Evolutionary conservation across 2,329 filamentous ascomycete species (phyloP).

Genomic region (Pyrenophora teres): DNA sequence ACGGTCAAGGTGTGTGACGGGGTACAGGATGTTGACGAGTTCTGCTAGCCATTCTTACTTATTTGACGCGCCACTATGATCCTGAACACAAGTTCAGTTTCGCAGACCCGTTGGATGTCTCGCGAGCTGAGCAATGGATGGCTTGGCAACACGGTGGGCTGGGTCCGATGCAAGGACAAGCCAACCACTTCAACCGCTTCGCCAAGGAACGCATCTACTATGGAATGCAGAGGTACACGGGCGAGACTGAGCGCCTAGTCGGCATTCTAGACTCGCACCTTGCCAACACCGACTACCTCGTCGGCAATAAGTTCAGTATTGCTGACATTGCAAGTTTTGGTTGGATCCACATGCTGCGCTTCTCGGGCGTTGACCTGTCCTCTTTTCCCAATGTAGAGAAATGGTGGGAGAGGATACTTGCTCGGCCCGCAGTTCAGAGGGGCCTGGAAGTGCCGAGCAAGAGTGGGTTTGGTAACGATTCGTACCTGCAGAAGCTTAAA

Average conservation of each 20-base stretch:
- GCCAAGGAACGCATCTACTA: conserved; percentile 53
- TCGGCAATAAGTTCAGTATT: conserved; percentile 53
- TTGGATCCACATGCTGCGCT: conserved; percentile 51
- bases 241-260: conserved; percentile 54
- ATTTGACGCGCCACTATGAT: conserved; percentile 54
- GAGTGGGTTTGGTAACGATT: conserved; percentile 49
- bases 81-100: conserved; percentile 54
- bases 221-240: conserved; percentile 53
- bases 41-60: conserved; percentile 48
- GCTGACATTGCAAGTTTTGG: conserved; percentile 54
- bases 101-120: conserved; percentile 53
- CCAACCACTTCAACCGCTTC: conserved; percentile 49
- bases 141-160: conserved; percentile 60
- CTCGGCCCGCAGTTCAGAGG: conserved; percentile 50
- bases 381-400: conserved; percentile 51
- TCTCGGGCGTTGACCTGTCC: conserved; percentile 50
- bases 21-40: background rate
- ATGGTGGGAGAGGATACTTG: conserved; percentile 52
- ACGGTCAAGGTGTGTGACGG: background rate
- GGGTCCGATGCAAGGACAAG: conserved; percentile 51
- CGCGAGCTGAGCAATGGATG: conserved; percentile 64
- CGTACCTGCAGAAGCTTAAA: conserved; percentile 50
- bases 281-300: conserved; percentile 49
- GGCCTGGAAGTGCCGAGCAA: conserved; percentile 47
- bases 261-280: conserved; percentile 53